Evolutionary conservation across 2,329 filamentous ascomycete species (phyloP), one percentile per base, ranked within the genome.

Genomic region (Macroventuria anomochaeta): DNA sequence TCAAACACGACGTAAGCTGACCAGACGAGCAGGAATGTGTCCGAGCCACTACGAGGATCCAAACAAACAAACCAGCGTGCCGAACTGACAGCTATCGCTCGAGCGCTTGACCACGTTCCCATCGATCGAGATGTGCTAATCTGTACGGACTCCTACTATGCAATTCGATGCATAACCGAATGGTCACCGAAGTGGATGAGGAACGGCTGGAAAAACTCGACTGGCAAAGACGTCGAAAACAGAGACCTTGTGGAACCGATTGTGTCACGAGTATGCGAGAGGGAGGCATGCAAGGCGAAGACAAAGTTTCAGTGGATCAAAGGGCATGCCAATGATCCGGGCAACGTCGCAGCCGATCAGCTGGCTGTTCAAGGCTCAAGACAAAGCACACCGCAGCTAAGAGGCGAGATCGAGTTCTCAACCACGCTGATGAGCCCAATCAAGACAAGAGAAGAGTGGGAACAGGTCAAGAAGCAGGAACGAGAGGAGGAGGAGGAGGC

Each of bases 1-100:
- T 2, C 8, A 48, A 17, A 6, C 15, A 10, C 3, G 8, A 36
- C n/a, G 5, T 7, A 8, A 6, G 15, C 48, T 64, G 18, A 58
- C 48, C 26, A 37, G n/a, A 10, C 36, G 6, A 46, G 3, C 66
- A 87, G 85, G 62, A 89, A 89, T 66, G 76, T 96, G 20, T 90
- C 90, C 11, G 92, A 96, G 75, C 85, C 87, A 3, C 83, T 97
- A 2, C 76, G 81, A 44, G 91, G 91, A 43, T 79, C 82, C 13
- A 80, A 82, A 8, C 95, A 97, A 76, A 97, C 95, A 0, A 99
- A 99, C 72, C 91, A 97, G 74, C 89, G 95, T 3, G 95, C 93
- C n/a, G 95, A 99, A 77, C 80, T 99, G 53, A 93, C 90, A 20
- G 95, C 92, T 7, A 88, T 97, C 58, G 80, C 90, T 25, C 88